These are phyloP conservation scores for Colletotrichum abscissum DNA, from an alignment of 2,329 filamentous ascomycete genomes.

Conservation along the genomic window DNA sequence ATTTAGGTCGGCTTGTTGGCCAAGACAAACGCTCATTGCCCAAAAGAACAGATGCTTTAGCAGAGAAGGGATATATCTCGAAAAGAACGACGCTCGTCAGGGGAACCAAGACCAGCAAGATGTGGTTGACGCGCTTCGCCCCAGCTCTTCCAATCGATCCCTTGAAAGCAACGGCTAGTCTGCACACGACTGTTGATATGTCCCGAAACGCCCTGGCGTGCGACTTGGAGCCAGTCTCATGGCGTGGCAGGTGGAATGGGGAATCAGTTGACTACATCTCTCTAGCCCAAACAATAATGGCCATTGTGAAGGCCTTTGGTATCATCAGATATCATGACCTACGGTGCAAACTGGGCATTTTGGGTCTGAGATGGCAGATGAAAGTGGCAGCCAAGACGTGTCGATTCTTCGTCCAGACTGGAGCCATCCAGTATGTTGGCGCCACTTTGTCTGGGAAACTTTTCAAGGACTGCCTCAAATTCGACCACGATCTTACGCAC, in stretches of 20 bases:
- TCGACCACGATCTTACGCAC: slow-evolving; percentile 63
- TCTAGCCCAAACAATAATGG: slow-evolving; percentile 67
- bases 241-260: slow-evolving; percentile 67
- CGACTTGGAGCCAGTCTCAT: slow-evolving; percentile 65
- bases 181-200: slow-evolving; percentile 34
- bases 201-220: slow-evolving; percentile 41
- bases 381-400: slow-evolving; percentile 68
- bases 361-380: slow-evolving; percentile 69
- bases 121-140: slow-evolving; percentile 69
- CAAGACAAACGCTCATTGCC: slow-evolving; percentile 74
- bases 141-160: slow-evolving; percentile 52
- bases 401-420: slow-evolving; percentile 66
- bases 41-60: slow-evolving; percentile 68
- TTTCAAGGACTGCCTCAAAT: slow-evolving; percentile 72
- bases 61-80: slow-evolving; percentile 70
- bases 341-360: slow-evolving; percentile 66
- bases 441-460: slow-evolving; percentile 64
- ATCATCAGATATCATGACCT: slow-evolving; percentile 69
- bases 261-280: slow-evolving; percentile 68
- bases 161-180: slow-evolving; percentile 22
- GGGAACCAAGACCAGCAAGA: slow-evolving; percentile 71
- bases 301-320: slow-evolving; percentile 66
- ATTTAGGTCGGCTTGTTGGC: slow-evolving; percentile 66
- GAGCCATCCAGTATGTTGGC: slow-evolving; percentile 67
- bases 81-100: slow-evolving; percentile 70